Evolutionary conservation across 2,329 filamentous ascomycete species (phyloP).

Genomic region (Eutypella sp.): DNA sequence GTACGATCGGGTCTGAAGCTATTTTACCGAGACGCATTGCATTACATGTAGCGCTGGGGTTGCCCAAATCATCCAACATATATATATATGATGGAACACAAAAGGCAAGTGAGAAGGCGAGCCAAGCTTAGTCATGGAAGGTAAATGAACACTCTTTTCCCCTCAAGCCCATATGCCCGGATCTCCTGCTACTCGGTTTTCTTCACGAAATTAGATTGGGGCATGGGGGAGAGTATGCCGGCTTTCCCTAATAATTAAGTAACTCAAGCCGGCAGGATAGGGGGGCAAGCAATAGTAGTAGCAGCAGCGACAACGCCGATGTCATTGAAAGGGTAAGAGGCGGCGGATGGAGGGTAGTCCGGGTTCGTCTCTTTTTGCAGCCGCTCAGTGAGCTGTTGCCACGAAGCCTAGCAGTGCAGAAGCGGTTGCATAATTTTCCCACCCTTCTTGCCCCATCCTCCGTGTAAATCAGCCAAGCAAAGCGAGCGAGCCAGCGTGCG

Average conservation of each 20-base stretch:
- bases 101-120: neutral
- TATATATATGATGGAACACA: neutral
- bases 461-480: too few species aligned
- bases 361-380: neutral
- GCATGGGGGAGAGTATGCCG: too few species aligned
- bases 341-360: neutral
- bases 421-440: too few species aligned
- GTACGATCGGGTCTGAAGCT: neutral
- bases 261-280: too few species aligned
- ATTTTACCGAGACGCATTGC: neutral
- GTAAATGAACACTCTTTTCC: neutral
- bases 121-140: neutral
- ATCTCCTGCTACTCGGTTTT: neutral
- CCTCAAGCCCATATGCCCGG: neutral
- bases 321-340: too few species aligned
- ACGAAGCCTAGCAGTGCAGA: too few species aligned
- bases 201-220: neutral
- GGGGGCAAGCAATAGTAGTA: too few species aligned
- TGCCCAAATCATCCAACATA: neutral
- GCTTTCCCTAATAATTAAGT: too few species aligned
- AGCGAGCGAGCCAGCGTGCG: too few species aligned
- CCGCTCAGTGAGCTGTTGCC: constrained; percentile 9
- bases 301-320: too few species aligned
- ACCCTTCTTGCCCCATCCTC: too few species aligned
- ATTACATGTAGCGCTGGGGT: neutral